Base-by-base conservation (phyloP, 129 eudicot species). In the Saussurea involucrata region DNA sequence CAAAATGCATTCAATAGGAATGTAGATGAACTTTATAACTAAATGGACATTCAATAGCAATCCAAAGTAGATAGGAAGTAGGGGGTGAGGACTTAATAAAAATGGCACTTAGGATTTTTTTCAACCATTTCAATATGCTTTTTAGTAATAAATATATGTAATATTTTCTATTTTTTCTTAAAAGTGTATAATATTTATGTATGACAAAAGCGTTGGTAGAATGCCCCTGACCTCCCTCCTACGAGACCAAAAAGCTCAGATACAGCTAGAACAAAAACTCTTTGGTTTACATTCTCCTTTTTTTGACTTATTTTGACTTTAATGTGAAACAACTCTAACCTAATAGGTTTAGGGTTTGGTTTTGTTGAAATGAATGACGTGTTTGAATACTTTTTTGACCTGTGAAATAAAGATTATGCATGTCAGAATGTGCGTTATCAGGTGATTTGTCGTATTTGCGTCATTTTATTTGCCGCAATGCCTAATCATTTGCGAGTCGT, bases 371-470 rank as follows among this genome's bases (percentile, higher is more conserved):
- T 13, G 8, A 42, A 69, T 37, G 73, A 36, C 58, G 32, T 69
- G 11, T 18, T 10, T 1, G 0, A 65, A 5, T 6, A 53, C 24
- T 21, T 69, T 69, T 69, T 21, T 69, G 44, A 21, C 15, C 18
- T 69, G 37, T 10, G 7, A 21, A 53, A 49, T 27, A 29, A 28
- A 29, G 8, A 18, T 53, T 28, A 27, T 72, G 31, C 13, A 6
- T 17, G 8, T 32, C 29, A 20, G 10, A 53, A 15, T 6, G 33
- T 53, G 58, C 66, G 66, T 72, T 57, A 53, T 55, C 29, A 72
- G 33, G 44, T 55, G 27, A 55, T 73, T 73, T 73, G 40, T 57
- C 53, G 67, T 73, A n/a, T 58, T 10, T 73, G 29, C 31, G 46
- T 73, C 44, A 57, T 57, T 73, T 7, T 18, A 28, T 20, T 4